Evolutionary conservation across 768 basidiomycete genomes (phyloP).

Genomic region (Pleurotus giganteus): DNA sequence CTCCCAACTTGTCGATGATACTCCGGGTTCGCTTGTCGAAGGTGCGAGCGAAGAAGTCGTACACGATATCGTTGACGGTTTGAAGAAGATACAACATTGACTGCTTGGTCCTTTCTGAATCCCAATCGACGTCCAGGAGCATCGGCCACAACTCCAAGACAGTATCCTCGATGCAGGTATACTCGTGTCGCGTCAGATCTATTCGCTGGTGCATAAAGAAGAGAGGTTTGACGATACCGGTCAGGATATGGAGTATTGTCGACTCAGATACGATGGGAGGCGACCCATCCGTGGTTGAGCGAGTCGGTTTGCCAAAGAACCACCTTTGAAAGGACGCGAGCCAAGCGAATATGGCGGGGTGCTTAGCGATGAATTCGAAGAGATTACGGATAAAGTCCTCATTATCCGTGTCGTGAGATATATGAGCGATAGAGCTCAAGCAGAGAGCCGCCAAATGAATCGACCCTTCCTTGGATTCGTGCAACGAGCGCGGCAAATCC

Average conservation of each 20-base stretch:
- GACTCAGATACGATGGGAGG: not conserved
- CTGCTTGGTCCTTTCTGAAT: not conserved
- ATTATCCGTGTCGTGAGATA: not conserved
- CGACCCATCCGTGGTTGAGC: not conserved
- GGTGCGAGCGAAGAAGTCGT: not conserved
- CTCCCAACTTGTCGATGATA: not conserved
- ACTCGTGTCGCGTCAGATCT: not conserved
- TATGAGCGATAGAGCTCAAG: not conserved
- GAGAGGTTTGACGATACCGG: not conserved
- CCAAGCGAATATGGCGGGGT: not conserved
- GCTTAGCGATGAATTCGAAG: not conserved
- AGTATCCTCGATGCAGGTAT: not conserved
- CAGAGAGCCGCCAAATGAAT: not conserved
- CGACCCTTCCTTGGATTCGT: no score
- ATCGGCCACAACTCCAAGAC: not conserved
- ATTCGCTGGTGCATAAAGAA: not conserved
- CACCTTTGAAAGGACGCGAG: not conserved
- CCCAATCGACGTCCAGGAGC: not conserved
- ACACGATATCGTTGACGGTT: not conserved
- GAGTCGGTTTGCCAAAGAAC: not conserved
- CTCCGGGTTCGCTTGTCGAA: not conserved
- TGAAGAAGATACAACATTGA: not conserved
- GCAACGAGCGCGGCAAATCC: no score
- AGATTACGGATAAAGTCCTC: not conserved
- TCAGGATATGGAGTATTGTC: not conserved